Conservation (phyloP, 2,329 filamentous ascomycete species). For the Hypoxylon rubiginosum region DNA sequence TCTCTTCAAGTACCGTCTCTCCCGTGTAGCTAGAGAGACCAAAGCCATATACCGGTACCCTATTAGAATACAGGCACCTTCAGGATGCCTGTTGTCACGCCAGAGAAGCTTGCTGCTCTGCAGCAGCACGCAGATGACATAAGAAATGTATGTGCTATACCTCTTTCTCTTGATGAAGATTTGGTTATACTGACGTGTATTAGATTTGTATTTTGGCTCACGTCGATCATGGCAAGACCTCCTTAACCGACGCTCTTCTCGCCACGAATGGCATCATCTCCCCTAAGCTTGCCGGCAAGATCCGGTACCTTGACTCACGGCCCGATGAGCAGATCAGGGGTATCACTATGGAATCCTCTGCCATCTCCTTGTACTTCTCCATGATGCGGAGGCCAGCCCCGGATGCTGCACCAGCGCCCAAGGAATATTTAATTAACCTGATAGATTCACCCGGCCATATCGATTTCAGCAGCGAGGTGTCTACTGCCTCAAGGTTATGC, state of each 20-base stretch:
- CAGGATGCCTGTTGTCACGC: constrained; percentile 89
- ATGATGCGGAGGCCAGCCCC: constrained; percentile 82
- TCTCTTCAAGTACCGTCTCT: not conserved
- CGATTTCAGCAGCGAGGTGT: constrained; percentile 98
- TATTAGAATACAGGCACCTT: constrained; percentile 18
- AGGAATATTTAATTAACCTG: constrained; percentile 95
- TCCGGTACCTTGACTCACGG: constrained; percentile 95
- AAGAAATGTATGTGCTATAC: constrained; percentile 78
- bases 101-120: constrained; percentile 90
- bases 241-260: constrained; percentile 93
- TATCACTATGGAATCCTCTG: constrained; percentile 99
- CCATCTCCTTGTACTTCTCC: constrained; percentile 96
- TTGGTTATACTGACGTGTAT: constrained; percentile 51
- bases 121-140: constrained; percentile 90
- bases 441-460: constrained; percentile 99
- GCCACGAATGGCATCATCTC: constrained; percentile 99
- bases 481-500: constrained; percentile 92
- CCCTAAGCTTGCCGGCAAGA: constrained; percentile 95
- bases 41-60: constrained; percentile 27
- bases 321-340: constrained; percentile 96
- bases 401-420: constrained; percentile 76
- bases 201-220: constrained; percentile 96
- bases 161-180: constrained; percentile 39
- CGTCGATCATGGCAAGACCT: constrained; percentile 98
- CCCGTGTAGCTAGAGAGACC: not conserved